Conservation (phyloP, 139 green algal species). For the Raphidocelis subcapitata region DNA sequence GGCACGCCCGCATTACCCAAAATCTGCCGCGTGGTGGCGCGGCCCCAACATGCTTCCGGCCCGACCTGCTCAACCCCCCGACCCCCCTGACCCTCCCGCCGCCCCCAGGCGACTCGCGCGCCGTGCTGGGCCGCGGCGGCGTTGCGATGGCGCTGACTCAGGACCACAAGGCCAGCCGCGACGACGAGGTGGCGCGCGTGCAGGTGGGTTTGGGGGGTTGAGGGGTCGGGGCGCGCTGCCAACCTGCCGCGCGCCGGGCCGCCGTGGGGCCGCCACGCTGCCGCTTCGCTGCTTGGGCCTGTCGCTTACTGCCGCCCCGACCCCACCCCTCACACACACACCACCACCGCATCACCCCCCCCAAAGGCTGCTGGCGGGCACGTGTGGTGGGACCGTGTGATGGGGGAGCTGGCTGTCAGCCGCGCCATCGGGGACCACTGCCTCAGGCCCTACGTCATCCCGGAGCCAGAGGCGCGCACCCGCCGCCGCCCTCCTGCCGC, state of each 20-base stretch:
- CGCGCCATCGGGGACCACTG: conserved; percentile 73
- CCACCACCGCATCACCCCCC: neutral
- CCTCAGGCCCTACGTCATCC: conserved; percentile 66
- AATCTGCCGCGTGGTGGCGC: neutral
- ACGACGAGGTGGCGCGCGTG: conserved; percentile 60
- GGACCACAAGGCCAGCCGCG: conserved; percentile 71
- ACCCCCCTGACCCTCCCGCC: neutral
- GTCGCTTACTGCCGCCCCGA: too few relatives aligned
- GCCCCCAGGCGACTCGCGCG: conserved; percentile 72
- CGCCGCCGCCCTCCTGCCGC: too few relatives aligned
- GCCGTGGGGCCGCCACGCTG: neutral
- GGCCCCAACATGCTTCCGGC: too few relatives aligned
- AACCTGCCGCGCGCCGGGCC: neutral
- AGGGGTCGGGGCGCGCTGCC: too few relatives aligned
- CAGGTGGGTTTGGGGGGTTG: conserved; percentile 4
- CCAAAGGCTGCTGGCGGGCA: conserved; percentile 61
- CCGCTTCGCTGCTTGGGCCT: neutral
- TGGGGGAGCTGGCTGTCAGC: conserved; percentile 76
- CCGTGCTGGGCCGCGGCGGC: conserved; percentile 66
- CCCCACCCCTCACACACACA: neutral
- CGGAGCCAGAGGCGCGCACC: conserved; percentile 53
- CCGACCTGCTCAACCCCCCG: neutral
- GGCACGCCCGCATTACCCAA: too few relatives aligned
- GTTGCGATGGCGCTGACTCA: conserved; percentile 61
- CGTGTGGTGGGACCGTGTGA: conserved; percentile 72